A percentile compares a stretch with the other conserved stretches of the same genome.
phyloP scores from a whole-genome alignment of 306 rosid genomes.

The Prinsepia uniflora region DNA sequence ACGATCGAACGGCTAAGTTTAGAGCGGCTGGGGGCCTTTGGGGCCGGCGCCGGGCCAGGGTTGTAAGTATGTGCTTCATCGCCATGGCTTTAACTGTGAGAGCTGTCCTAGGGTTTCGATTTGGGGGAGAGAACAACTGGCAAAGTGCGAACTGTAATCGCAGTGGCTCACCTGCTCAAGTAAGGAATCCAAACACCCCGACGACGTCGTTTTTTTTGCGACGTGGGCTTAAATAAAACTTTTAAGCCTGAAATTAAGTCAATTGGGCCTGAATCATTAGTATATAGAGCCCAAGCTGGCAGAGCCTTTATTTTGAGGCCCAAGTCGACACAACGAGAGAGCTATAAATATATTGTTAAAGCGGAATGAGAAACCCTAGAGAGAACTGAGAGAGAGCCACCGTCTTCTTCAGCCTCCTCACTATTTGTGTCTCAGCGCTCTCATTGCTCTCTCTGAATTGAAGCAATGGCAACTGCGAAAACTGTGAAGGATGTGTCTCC shows the following conservation, averaged over 20 bases:
- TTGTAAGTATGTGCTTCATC: slow-evolving; percentile 57
- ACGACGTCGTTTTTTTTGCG: not conserved
- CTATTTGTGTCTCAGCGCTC: not conserved
- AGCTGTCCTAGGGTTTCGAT: slow-evolving; percentile 45
- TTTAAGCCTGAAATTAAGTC: not conserved
- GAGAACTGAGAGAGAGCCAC: slow-evolving; percentile 2
- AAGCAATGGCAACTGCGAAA: slow-evolving; percentile 44
- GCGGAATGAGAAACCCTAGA: slow-evolving; percentile 20
- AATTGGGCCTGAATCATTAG: not conserved
- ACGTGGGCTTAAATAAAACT: not conserved
- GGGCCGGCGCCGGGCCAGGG: slow-evolving; percentile 58
- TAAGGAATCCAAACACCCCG: not conserved
- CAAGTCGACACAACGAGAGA: not conserved
- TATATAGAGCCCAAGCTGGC: no score
- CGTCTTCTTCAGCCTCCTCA: slow-evolving; percentile 13
- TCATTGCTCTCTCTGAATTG: slow-evolving; percentile 10
- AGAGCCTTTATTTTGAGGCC: not conserved
- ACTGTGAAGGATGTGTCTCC: slow-evolving; percentile 55
- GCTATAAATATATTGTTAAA: slow-evolving; percentile 2
- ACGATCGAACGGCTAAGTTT: slow-evolving; percentile 35
- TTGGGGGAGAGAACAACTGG: not conserved
- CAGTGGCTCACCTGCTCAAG: not conserved
- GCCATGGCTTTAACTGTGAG: slow-evolving; percentile 50
- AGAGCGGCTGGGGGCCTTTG: slow-evolving; percentile 24
- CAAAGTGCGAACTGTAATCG: not conserved